These are phyloP conservation scores for Trichoderma erinaceum DNA, from an alignment of 495 filamentous ascomycete genomes.

Conservation along the genomic window DNA sequence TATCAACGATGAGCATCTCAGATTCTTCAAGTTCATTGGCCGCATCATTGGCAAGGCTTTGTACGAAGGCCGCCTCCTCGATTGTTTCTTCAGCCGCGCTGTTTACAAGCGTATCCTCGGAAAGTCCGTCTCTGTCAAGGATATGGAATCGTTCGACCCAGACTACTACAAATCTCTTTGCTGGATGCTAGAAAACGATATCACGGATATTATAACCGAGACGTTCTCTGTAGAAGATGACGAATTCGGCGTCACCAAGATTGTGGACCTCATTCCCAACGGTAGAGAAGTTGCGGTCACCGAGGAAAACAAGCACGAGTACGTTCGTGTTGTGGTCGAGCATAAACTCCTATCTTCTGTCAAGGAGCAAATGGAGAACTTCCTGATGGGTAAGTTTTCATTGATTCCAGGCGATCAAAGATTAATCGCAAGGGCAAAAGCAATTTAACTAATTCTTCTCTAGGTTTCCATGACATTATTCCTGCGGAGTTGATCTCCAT, in stretches of 20 bases:
- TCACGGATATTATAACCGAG: constrained; percentile 98
- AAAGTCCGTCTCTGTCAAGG: constrained; percentile 91
- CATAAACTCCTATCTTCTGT: constrained; percentile 87
- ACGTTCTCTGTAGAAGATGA: constrained; percentile 92
- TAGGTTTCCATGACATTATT: constrained; percentile 97
- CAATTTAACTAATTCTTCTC: background rate
- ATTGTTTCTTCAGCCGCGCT: constrained; percentile 97
- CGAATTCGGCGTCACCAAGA: constrained; percentile 81
- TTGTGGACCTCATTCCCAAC: constrained; percentile 79
- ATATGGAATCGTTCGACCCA: constrained; percentile 98
- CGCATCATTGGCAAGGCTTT: constrained; percentile 97
- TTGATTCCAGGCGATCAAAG: background rate
- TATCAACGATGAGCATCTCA: constrained; percentile 90
- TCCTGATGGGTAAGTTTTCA: constrained; percentile 67
- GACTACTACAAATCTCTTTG: constrained; percentile 99
- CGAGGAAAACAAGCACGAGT: constrained; percentile 97
- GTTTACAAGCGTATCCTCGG: constrained; percentile 97
- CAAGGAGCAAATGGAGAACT: constrained; percentile 87
- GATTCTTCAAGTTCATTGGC: constrained; percentile 99
- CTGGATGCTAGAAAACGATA: constrained; percentile 98
- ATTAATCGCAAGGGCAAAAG: constrained; percentile 21
- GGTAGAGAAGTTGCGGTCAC: constrained; percentile 91
- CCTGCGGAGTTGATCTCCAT: constrained; percentile 90
- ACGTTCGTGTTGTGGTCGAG: constrained; percentile 89
- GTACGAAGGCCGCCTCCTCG: constrained; percentile 90